phyloP scores from a whole-genome alignment of 2,329 filamentous ascomycete species.

The Trichoderma sp. region DNA sequence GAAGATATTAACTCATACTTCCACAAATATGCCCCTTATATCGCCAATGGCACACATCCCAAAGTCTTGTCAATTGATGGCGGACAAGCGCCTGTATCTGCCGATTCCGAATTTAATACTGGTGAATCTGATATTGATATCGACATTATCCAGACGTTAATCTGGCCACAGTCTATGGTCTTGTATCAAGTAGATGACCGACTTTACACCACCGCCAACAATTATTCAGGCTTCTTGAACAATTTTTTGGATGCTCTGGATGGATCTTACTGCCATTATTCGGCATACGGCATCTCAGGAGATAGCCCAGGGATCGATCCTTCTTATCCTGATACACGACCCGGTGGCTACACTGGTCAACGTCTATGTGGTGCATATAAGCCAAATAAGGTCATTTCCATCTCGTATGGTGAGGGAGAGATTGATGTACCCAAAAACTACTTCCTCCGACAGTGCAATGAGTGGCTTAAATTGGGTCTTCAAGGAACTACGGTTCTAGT shows the following conservation, averaged over 20 bases:
- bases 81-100: slow-evolving; percentile 39
- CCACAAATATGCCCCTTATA: slow-evolving; percentile 38
- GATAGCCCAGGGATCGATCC: slow-evolving; percentile 37
- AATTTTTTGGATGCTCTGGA: slow-evolving; percentile 48
- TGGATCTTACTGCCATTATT: slow-evolving; percentile 50
- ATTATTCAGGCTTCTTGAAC: slow-evolving; percentile 42
- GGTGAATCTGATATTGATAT: slow-evolving; percentile 54
- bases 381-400: slow-evolving; percentile 38
- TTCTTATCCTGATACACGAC: slow-evolving; percentile 46
- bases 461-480: slow-evolving; percentile 46
- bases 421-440: slow-evolving; percentile 45
- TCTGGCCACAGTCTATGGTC: slow-evolving; percentile 49
- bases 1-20: slow-evolving; percentile 47
- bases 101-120: slow-evolving; percentile 21
- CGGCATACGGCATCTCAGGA: slow-evolving; percentile 36
- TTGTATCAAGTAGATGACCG: slow-evolving; percentile 47
- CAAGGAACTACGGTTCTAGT: slow-evolving; percentile 41
- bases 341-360: slow-evolving; percentile 46
- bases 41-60: slow-evolving; percentile 42
- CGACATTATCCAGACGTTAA: slow-evolving; percentile 44
- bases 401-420: slow-evolving; percentile 48
- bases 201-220: slow-evolving; percentile 38
- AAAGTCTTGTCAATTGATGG: slow-evolving; percentile 44
- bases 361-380: slow-evolving; percentile 31
- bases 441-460: slow-evolving; percentile 39